Evolutionary conservation across 2,329 filamentous ascomycete species (phyloP).

Genomic region (Orbilia quercus): DNA sequence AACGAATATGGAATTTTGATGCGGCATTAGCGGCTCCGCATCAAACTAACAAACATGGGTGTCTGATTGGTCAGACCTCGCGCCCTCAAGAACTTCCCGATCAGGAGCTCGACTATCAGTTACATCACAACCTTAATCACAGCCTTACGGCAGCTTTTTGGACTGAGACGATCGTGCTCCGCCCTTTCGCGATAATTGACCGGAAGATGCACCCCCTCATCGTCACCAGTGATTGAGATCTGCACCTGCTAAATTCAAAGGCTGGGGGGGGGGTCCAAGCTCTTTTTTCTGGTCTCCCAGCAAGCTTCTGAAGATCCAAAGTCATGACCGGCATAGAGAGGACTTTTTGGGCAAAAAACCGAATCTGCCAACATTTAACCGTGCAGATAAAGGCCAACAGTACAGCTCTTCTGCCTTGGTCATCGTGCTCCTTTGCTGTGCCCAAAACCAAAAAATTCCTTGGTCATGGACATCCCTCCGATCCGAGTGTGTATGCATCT

Average conservation of each 20-base stretch:
- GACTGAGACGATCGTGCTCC: slow-evolving; percentile 36
- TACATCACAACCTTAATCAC: slow-evolving; percentile 56
- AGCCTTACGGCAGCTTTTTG: slow-evolving; percentile 52
- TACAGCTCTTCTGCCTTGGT: slow-evolving; percentile 18
- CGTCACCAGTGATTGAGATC: slow-evolving; percentile 44
- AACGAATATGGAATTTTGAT: slow-evolving; percentile 48
- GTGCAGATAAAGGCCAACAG: slow-evolving; percentile 37
- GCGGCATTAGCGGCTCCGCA: slow-evolving; percentile 48
- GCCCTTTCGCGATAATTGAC: slow-evolving; percentile 54
- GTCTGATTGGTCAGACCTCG: slow-evolving; percentile 34
- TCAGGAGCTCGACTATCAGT: slow-evolving; percentile 54
- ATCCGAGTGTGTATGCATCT: too few relatives aligned
- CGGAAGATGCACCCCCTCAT: slow-evolving; percentile 39
- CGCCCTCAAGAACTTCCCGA: slow-evolving; percentile 45
- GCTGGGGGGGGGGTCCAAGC: slow-evolving; percentile 19
- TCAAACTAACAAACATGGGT: slow-evolving; percentile 31
- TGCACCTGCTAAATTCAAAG: slow-evolving; percentile 50
- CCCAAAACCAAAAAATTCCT: slow-evolving; percentile 10
- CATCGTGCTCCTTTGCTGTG: slow-evolving; percentile 31
- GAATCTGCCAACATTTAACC: slow-evolving; percentile 36
- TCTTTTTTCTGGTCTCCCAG: slow-evolving; percentile 38
- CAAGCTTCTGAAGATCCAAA: slow-evolving; percentile 16
- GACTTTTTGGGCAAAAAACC: slow-evolving; percentile 33
- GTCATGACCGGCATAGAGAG: slow-evolving; percentile 5
- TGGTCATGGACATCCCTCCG: slow-evolving; percentile 9